Evolutionary conservation across 768 basidiomycete genomes (phyloP).

Genomic region (Goffeauzyma gilvescens): DNA sequence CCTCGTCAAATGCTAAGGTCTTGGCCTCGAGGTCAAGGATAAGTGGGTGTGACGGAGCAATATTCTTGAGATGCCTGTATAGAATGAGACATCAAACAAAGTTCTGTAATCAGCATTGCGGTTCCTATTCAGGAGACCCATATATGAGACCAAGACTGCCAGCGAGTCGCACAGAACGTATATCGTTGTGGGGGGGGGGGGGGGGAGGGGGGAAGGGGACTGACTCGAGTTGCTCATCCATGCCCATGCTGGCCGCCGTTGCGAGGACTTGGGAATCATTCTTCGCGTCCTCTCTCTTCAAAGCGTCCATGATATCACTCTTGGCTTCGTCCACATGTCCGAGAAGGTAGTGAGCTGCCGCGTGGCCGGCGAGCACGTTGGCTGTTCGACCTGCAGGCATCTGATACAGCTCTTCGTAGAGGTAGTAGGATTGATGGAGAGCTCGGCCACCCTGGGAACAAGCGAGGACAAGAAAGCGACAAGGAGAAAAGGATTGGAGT

Average conservation of each 20-base stretch:
- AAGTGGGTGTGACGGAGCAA: slow-evolving; percentile 29
- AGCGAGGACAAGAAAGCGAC: background rate
- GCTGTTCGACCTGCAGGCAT: slow-evolving; percentile 27
- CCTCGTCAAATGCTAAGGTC: slow-evolving; percentile 32
- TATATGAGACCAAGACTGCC: background rate
- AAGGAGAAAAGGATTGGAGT: background rate
- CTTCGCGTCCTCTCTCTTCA: slow-evolving; percentile 16
- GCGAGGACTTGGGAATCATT: slow-evolving; percentile 21
- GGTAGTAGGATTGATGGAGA: slow-evolving; percentile 32
- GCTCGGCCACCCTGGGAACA: slow-evolving; percentile 23
- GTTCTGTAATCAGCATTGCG: too few relatives aligned
- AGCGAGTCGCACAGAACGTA: too few relatives aligned
- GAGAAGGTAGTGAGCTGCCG: slow-evolving; percentile 29
- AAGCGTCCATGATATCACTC: slow-evolving; percentile 28
- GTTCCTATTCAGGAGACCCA: too few relatives aligned
- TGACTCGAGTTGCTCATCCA: slow-evolving; percentile 21
- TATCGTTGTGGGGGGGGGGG: too few relatives aligned
- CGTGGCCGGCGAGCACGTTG: slow-evolving; percentile 29
- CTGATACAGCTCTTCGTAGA: slow-evolving; percentile 32
- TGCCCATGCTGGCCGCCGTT: slow-evolving; percentile 19
- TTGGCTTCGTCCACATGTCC: slow-evolving; percentile 31
- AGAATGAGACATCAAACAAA: too few relatives aligned
- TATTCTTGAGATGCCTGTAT: slow-evolving; percentile 21
- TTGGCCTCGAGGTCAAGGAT: slow-evolving; percentile 30
- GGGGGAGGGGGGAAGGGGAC: too few relatives aligned